A percentile compares a stretch with the other conserved stretches of the same genome.
phyloP scores from a whole-genome alignment of 495 filamentous ascomycete genomes.

The Annulohypoxylon maeteangense region DNA sequence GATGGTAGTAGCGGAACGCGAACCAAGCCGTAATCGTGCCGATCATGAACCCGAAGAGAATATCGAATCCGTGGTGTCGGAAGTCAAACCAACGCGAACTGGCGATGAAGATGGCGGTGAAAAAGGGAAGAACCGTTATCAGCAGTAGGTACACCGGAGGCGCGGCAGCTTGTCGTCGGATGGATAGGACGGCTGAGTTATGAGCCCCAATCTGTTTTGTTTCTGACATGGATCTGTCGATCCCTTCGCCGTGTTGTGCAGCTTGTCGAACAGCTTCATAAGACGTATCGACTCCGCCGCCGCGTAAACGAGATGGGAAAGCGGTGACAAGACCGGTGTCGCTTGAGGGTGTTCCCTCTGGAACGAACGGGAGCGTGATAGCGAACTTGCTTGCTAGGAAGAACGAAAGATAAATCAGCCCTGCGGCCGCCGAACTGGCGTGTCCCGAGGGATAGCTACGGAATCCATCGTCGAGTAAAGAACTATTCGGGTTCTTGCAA shows the following conservation, averaged over 20 bases:
- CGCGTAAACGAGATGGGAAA: conserved; percentile 60
- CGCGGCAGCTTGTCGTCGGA: conserved; percentile 73
- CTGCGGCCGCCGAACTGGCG: conserved; percentile 70
- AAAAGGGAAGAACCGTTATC: conserved; percentile 71
- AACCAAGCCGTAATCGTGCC: conserved; percentile 63
- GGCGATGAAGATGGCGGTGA: conserved; percentile 65
- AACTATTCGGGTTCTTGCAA: conserved; percentile 72
- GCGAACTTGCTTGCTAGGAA: conserved; percentile 72
- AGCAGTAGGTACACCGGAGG: conserved; percentile 75
- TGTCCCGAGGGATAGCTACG: conserved; percentile 84
- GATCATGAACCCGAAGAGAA: conserved; percentile 78
- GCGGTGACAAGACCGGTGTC: conserved; percentile 53
- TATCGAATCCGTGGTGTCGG: conserved; percentile 89
- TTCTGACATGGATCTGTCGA: conserved; percentile 28
- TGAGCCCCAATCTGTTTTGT: conserved; percentile 56
- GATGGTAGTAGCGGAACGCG: conserved; percentile 68
- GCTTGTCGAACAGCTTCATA: conserved; percentile 44
- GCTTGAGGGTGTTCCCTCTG: conserved; percentile 50
- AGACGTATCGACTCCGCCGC: conserved; percentile 28
- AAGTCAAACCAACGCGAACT: conserved; percentile 80
- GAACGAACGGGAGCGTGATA: conserved; percentile 67
- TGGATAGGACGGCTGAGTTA: conserved; percentile 56
- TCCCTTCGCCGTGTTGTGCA: conserved; percentile 33
- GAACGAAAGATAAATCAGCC: conserved; percentile 82
- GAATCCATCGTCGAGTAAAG: conserved; percentile 84